Evolutionary conservation across 2,329 filamentous ascomycete genomes (phyloP).

Genomic region (Neonectria ditissima): DNA sequence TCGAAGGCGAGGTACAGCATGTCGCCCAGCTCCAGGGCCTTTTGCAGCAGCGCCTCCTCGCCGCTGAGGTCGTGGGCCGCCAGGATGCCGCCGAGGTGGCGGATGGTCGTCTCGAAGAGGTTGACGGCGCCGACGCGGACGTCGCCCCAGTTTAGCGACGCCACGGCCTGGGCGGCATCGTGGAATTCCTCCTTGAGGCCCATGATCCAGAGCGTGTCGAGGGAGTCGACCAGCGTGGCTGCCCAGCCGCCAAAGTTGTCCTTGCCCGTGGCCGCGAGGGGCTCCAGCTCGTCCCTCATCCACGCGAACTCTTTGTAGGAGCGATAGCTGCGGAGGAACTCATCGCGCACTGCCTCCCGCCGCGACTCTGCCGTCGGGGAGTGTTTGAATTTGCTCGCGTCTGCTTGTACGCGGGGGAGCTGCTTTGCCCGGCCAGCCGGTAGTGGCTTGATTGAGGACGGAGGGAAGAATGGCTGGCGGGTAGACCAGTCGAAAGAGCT

Average conservation of each 20-base stretch:
- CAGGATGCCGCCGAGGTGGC: constrained; percentile 64
- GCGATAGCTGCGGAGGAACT: constrained; percentile 60
- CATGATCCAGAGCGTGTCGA: constrained; percentile 75
- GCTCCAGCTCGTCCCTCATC: constrained; percentile 64
- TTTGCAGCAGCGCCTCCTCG: constrained; percentile 58
- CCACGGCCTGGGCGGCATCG: constrained; percentile 62
- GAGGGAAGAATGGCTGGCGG: constrained; percentile 45
- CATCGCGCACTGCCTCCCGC: constrained; percentile 53
- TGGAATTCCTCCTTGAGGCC: constrained; percentile 67
- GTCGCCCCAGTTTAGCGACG: constrained; percentile 63
- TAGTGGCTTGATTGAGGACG: constrained; percentile 47
- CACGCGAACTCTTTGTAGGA: constrained; percentile 66
- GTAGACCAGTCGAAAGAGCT: constrained; percentile 50
- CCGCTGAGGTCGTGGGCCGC: constrained; percentile 63
- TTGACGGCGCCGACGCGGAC: constrained; percentile 58
- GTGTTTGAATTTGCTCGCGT: constrained; percentile 36
- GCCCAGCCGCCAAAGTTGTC: constrained; percentile 67
- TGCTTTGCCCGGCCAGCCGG: constrained; percentile 42
- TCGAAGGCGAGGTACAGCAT: constrained; percentile 68
- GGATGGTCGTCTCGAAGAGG: constrained; percentile 67
- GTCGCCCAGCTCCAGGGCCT: constrained; percentile 64
- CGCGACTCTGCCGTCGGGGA: constrained; percentile 42
- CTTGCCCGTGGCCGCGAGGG: constrained; percentile 59
- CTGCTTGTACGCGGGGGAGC: constrained; percentile 49
- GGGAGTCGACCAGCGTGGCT: constrained; percentile 69